Evolutionary conservation across 164 flowering plant genomes (phyloP).

Genomic region (Nymphaea thermarum): DNA sequence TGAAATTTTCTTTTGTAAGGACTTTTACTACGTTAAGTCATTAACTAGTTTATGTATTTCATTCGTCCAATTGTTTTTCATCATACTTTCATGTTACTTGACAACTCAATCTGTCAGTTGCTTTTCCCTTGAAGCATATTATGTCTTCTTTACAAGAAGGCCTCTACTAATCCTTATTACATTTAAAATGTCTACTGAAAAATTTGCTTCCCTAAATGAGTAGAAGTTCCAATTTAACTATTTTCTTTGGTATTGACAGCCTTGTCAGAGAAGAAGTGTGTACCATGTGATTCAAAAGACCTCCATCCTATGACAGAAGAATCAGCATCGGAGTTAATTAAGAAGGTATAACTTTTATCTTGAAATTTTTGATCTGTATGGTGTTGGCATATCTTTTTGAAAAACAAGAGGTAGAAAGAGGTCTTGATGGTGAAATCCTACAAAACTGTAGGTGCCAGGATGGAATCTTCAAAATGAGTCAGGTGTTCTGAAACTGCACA

Average conservation of each 20-base stretch:
- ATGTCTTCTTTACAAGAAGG: too few relatives aligned
- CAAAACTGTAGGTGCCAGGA: slow-evolving; percentile 47
- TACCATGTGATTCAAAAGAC: slow-evolving; percentile 72
- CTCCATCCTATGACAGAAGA: slow-evolving; percentile 70
- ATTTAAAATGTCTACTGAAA: too few relatives aligned
- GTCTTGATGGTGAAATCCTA: background rate
- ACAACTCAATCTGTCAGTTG: too few relatives aligned
- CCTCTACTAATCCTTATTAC: too few relatives aligned
- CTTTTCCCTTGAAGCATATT: too few relatives aligned
- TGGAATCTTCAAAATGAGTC: slow-evolving; percentile 71
- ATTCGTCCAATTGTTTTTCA: too few relatives aligned
- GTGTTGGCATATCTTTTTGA: background rate
- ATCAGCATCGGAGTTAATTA: slow-evolving; percentile 44
- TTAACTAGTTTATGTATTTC: too few relatives aligned
- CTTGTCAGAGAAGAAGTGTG: slow-evolving; percentile 73
- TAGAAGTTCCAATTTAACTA: too few relatives aligned
- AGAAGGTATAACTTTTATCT: slow-evolving; percentile 26
- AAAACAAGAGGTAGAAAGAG: background rate
- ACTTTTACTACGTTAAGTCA: too few relatives aligned
- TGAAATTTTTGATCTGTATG: background rate
- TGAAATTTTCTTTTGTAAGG: too few relatives aligned
- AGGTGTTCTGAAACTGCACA: slow-evolving; percentile 46
- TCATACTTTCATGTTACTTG: too few relatives aligned
- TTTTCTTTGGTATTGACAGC: slow-evolving; percentile 26
- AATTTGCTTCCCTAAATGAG: too few relatives aligned